These are phyloP conservation scores for Solidago caesia DNA, from an alignment of 129 eudicot species.

Conservation along the genomic window DNA sequence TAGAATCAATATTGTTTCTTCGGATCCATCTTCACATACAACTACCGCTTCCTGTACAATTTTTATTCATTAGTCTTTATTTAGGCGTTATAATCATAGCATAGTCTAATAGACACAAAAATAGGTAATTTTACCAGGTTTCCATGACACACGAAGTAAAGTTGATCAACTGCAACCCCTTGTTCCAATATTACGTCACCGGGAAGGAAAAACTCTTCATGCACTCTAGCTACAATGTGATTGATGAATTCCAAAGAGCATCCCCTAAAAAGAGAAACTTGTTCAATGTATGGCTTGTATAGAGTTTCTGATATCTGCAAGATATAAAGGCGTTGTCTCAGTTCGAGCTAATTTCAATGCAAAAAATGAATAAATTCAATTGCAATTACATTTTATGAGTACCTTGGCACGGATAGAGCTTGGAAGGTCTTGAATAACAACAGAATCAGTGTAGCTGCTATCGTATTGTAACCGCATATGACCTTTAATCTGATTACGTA, in stretches of 20 bases:
- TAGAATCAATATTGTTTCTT: conserved; percentile 34
- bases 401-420: conserved; percentile 6
- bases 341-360: no score
- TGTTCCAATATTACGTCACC: conserved; percentile 95
- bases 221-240: conserved; percentile 78
- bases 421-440: conserved; percentile 4
- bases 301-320: conserved; percentile 80
- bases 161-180: conserved; percentile 83
- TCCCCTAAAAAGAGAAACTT: conserved; percentile 67
- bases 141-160: conserved; percentile 84
- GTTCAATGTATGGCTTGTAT: conserved; percentile 55
- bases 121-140: conserved; percentile 48
- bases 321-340: neutral
- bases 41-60: conserved; percentile 74
- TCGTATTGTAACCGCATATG: neutral
- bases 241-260: conserved; percentile 84
- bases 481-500: neutral
- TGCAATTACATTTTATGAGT: neutral
- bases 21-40: conserved; percentile 61
- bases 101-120: no score
- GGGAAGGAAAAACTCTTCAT: conserved; percentile 92
- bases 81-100: neutral
- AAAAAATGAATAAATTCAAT: no score
- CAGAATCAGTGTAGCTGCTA: conserved; percentile 4
- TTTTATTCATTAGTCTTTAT: neutral